Evolutionary conservation across 441 rosid species (phyloP).

Genomic region (Adansonia gregorii): DNA sequence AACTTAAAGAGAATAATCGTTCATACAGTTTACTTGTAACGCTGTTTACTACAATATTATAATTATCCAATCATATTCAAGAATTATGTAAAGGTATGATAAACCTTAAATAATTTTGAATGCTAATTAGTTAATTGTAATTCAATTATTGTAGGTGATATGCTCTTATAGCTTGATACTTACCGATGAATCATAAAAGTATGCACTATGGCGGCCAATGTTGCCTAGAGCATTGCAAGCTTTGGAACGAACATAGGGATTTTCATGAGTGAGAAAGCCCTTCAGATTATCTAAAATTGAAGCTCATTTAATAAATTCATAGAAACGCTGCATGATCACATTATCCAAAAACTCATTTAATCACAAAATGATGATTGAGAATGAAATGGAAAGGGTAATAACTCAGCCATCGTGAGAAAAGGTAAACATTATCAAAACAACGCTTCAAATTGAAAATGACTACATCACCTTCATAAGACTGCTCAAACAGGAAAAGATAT

Average conservation of each 20-base stretch:
- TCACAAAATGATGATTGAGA: background rate
- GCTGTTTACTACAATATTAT: no score
- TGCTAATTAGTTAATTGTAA: no score
- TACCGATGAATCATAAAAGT: slow-evolving; percentile 79
- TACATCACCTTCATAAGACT: background rate
- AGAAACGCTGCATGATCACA: slow-evolving; percentile 66
- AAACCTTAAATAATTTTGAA: no score
- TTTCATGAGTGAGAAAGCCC: slow-evolving; percentile 71
- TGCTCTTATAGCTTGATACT: slow-evolving; percentile 37
- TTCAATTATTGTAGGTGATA: no score
- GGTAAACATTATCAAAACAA: background rate
- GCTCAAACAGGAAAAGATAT: background rate
- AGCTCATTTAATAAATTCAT: slow-evolving; percentile 83
- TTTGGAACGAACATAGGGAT: slow-evolving; percentile 88
- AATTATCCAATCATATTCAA: no score
- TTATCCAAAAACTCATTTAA: slow-evolving; percentile 3
- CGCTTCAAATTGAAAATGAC: background rate
- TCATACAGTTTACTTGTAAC: no score
- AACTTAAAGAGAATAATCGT: no score
- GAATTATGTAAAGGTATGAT: no score
- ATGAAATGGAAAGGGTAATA: background rate
- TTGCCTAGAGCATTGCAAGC: slow-evolving; percentile 97
- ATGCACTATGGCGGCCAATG: slow-evolving; percentile 92
- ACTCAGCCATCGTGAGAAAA: background rate
- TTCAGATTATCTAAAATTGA: slow-evolving; percentile 64